Conservation (phyloP, 164 flowering plant genomes). For the Euptelea pleiosperma region DNA sequence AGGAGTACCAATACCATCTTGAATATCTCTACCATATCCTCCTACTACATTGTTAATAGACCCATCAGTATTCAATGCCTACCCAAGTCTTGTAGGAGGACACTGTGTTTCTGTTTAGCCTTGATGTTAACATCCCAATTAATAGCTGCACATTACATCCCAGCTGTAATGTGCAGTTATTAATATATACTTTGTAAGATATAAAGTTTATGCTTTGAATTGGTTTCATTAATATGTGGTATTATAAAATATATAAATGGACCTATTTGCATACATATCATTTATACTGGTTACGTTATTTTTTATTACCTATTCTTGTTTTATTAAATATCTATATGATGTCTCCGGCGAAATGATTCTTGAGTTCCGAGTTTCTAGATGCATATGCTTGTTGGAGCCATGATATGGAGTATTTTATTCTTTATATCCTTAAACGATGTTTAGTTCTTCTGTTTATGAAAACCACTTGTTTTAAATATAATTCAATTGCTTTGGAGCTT, state of each 20-base stretch:
- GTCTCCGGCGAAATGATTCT: background rate
- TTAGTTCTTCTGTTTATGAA: background rate
- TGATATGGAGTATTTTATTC: background rate
- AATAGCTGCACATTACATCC: too few species aligned
- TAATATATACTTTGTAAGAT: too few species aligned
- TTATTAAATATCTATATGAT: background rate
- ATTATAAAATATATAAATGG: too few species aligned
- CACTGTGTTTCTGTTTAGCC: too few species aligned
- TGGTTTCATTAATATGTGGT: background rate
- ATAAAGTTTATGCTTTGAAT: background rate
- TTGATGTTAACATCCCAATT: too few species aligned
- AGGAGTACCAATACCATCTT: too few species aligned
- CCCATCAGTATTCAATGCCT: too few species aligned
- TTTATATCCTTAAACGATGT: background rate
- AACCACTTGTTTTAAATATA: background rate
- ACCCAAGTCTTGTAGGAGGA: too few species aligned
- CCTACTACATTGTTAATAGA: too few species aligned
- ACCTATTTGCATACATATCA: background rate
- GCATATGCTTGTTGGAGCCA: background rate
- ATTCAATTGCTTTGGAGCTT: background rate
- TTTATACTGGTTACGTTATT: too few species aligned
- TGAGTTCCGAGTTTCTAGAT: background rate
- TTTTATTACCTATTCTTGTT: background rate
- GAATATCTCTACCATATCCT: too few species aligned
- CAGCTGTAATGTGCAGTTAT: too few species aligned